Base-by-base conservation (phyloP, 139 green algal genomes). In the Chlorokybus atmophyticus region DNA sequence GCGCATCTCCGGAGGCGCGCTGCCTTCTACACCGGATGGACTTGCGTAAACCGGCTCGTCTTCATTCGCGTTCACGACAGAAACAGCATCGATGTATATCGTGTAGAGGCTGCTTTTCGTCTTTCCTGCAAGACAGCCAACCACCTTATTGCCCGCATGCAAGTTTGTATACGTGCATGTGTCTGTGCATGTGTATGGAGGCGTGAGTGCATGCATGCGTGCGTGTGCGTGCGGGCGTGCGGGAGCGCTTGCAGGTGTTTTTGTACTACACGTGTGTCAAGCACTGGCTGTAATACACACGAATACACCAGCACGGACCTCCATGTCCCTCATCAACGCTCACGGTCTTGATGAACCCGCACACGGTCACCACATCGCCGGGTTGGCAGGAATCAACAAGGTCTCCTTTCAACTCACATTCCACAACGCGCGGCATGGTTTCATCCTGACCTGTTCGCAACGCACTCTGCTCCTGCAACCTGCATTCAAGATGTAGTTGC, bases 71-170 rank as follows among this genome's bases (percentile, higher is more conserved):
- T 64, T 65, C 35, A 67, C 49, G 0, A 95, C 58, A 0, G 88
- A 94, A 5, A 93, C 31, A 0, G 85, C 88, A 4, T 95, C 79
- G 44, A 95, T n/a, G 61, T 90, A 95, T 23, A 94, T 76, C 26
- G 92, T 58, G 67, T 93, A 93, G 23, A 95, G 58, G 41, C 62
- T 66, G 35, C 14, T 44, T 44, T 10, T 44, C 35, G 35, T 14
- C 35, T 44, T 14, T 44, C 10, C 35, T 44, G 10, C 35, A n/a
- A n/a, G n/a, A n/a, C n/a, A n/a, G n/a, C n/a, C n/a, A n/a, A n/a
- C n/a, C n/a, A n/a, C n/a, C n/a, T n/a, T 44, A 44, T 14, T 44
- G 35, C 35, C 35, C 10, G 10, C 14, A 21, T 10, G 10, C 35
- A 44, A 10, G 10, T 44, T 10, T 5, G n/a, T 32, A 32, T 32